Conservation (phyloP, 164 flowering plant species). For the Annona cherimola region DNA sequence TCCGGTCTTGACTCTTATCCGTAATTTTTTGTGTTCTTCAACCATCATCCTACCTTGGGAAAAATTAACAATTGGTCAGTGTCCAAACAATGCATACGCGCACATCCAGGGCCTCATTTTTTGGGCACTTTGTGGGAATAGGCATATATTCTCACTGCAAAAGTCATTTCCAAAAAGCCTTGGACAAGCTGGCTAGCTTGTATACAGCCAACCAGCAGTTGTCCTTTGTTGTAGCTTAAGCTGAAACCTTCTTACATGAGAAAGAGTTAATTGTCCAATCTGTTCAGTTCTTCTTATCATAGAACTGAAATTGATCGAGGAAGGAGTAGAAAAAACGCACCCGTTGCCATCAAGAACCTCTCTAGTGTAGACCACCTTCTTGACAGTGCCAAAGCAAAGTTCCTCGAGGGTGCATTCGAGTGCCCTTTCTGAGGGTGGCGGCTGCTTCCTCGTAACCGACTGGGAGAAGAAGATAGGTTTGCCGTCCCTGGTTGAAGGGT, state of each 20-base stretch:
- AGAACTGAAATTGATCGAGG: not conserved
- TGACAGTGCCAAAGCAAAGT: conserved; percentile 52
- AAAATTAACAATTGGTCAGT: too few species aligned
- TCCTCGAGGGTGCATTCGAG: conserved; percentile 83
- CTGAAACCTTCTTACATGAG: not conserved
- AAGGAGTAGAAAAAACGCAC: conserved; percentile 18
- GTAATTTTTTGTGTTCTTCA: conserved; percentile 52
- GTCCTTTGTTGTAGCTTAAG: not conserved
- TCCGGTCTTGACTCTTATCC: conserved; percentile 71
- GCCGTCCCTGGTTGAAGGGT: conserved; percentile 13
- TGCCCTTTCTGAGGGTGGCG: conserved; percentile 43
- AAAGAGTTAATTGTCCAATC: not conserved
- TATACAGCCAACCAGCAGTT: too few species aligned
- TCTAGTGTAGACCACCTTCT: conserved; percentile 52
- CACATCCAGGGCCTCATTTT: too few species aligned
- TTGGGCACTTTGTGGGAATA: too few species aligned
- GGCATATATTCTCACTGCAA: too few species aligned
- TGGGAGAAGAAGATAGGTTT: conserved; percentile 54
- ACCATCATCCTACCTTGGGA: conserved; percentile 28
- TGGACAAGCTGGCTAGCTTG: too few species aligned
- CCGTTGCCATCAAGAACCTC: conserved; percentile 46
- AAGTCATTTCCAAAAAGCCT: too few species aligned
- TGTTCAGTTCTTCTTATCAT: not conserved
- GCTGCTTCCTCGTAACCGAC: conserved; percentile 31
- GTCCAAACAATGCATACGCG: too few species aligned